Evolutionary conservation across 108 stramenopile genomes (phyloP), one percentile per base, ranked within the genome.

Genomic region (Skeletonema potamos): DNA sequence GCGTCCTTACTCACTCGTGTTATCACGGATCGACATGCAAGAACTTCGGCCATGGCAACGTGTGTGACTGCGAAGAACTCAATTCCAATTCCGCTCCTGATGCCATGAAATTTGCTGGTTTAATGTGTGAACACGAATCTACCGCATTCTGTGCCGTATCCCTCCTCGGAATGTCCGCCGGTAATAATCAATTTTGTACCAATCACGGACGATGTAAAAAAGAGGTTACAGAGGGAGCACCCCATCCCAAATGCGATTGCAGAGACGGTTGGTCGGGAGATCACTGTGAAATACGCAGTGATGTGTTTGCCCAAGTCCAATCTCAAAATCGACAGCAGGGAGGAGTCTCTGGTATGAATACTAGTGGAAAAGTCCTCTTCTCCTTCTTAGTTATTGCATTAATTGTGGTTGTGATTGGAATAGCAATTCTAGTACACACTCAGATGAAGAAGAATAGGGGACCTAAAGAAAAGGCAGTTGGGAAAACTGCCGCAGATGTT

Each of bases 21-120:
- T 79, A 79, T 41, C 59, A 79, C 61, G 77, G 77, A 0, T 51
- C 66, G 2, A 61, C 43, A 10, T 79, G 77, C 34, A 46, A 43
- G 27, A 28, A 27, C 39, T 30, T 17, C 12, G 65, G 65, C 34
- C 28, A 24, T 17, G 65, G 65, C 17, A 26, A 41, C 33, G 43
- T 22, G 20, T 68, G 67, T 24, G 67, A 68, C 41, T 68, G 67
- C 15, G 54, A 67, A 4, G 10, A 33, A 20, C 18, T 68, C 8
- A 57, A 56, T 27, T 4, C 2, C 5, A 18, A 2, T n/a, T 34
- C 56, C 0, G 55, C 15, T 34, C 30, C 54, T 11, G 56, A 56
- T 51, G 67, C 67, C 6, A 39, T 15, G 22, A 68, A 68, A 37
- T 68, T 24, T 29, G 67, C 67, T 3, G 67, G 67, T 5, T 43